phyloP scores from a whole-genome alignment of 139 green algal genomes.

The Picocystis salinarum region DNA sequence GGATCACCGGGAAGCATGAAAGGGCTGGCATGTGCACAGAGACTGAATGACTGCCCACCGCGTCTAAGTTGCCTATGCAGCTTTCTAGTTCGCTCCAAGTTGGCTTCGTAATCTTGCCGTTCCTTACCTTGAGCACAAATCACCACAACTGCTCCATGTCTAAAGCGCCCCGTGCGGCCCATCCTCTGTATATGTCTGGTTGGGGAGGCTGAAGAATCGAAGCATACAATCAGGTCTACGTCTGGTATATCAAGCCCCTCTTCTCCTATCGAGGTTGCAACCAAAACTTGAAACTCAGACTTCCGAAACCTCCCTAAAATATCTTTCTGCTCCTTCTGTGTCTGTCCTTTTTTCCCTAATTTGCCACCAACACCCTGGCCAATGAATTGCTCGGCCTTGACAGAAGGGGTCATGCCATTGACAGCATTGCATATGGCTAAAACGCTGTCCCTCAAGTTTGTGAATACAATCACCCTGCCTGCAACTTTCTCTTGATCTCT shows the following conservation, averaged over 20 bases:
- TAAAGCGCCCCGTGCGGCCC: conserved; percentile 74
- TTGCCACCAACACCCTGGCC: conserved; percentile 37
- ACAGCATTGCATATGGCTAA: conserved; percentile 39
- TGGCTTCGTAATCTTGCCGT: conserved; percentile 29
- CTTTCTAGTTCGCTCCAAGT: conserved; percentile 10
- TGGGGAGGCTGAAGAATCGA: conserved; percentile 50
- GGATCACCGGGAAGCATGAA: conserved; percentile 31
- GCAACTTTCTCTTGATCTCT: conserved; percentile 9
- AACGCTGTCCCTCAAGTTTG: conserved; percentile 49
- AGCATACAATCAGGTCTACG: conserved; percentile 89
- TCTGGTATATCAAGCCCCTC: conserved; percentile 90
- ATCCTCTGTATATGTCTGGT: conserved; percentile 68
- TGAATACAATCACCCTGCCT: conserved; percentile 58
- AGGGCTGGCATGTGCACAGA: conserved; percentile 9
- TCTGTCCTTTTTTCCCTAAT: conserved; percentile 12
- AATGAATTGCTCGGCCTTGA: conserved; percentile 41
- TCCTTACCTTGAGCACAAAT: conserved; percentile 45
- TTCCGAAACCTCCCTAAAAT: conserved; percentile 32
- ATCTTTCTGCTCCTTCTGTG: conserved; percentile 38
- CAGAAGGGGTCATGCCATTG: neutral
- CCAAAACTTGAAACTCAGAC: conserved; percentile 17
- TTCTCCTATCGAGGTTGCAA: conserved; percentile 87
- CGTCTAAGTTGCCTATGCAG: conserved; percentile 23
- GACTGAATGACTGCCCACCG: conserved; percentile 11
- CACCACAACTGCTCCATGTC: conserved; percentile 64